Percentiles rank a stretch among this genome's conserved stretches.
Conservation (phyloP, 208 protist genomes). For the Trypanosoma lewisi region DNA sequence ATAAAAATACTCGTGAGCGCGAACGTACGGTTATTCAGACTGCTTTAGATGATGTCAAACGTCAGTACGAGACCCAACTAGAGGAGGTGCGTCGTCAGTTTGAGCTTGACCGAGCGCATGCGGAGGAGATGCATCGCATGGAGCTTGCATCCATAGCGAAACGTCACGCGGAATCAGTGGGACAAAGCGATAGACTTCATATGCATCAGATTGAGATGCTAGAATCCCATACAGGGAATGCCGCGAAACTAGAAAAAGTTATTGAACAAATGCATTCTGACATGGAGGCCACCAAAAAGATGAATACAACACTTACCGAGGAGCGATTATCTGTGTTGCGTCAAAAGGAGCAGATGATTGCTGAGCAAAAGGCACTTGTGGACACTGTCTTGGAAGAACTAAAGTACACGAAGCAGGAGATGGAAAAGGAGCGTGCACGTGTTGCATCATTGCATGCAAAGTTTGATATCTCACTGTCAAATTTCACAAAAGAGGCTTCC, state of each 20-base stretch:
- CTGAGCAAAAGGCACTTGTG: constrained; percentile 53
- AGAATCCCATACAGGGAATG: constrained; percentile 61
- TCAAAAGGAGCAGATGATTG: constrained; percentile 53
- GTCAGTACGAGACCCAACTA: constrained; percentile 60
- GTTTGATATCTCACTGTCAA: constrained; percentile 71
- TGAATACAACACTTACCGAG: constrained; percentile 66
- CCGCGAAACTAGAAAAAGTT: constrained; percentile 54
- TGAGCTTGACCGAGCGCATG: constrained; percentile 58
- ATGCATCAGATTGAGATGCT: constrained; percentile 50
- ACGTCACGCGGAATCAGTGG: constrained; percentile 57
- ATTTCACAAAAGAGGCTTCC: constrained; percentile 61
- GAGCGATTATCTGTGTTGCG: constrained; percentile 58
- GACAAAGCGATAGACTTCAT: constrained; percentile 58
- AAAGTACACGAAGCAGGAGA: constrained; percentile 46
- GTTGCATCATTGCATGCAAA: constrained; percentile 64
- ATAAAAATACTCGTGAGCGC: constrained; percentile 52
- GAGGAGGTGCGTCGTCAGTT: constrained; percentile 72
- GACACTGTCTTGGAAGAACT: constrained; percentile 64
- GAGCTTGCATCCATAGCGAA: constrained; percentile 67
- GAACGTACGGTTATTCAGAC: constrained; percentile 53
- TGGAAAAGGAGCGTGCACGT: constrained; percentile 69
- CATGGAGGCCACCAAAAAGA: constrained; percentile 58
- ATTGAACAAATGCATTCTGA: constrained; percentile 58
- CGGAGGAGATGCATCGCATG: constrained; percentile 63
- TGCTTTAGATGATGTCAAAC: constrained; percentile 68